Percentiles rank a stretch among this genome's conserved stretches.
Conservation (phyloP, 371 early-diverging fungal species). For the Mucor lusitanicus region DNA sequence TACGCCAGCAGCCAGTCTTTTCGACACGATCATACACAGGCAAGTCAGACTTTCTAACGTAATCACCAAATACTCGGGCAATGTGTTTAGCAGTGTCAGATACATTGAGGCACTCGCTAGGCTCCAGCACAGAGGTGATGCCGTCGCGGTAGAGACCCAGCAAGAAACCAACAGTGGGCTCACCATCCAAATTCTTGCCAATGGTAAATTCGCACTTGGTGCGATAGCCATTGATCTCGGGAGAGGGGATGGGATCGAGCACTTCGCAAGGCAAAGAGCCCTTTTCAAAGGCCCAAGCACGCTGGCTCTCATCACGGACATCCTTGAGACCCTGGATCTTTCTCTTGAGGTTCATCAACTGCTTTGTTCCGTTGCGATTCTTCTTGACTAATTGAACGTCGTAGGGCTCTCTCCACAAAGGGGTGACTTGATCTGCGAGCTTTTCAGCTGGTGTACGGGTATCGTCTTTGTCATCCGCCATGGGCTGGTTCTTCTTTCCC, state of each 20-base stretch:
- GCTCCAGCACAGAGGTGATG: conserved; percentile 48
- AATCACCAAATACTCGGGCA: conserved; percentile 41
- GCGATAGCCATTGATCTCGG: conserved; percentile 66
- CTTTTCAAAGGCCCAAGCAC: conserved; percentile 31
- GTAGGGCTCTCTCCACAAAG: conserved; percentile 56
- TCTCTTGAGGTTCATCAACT: conserved; percentile 28
- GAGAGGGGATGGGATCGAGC: conserved; percentile 63
- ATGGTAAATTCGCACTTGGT: conserved; percentile 84
- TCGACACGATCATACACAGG: conserved; percentile 57
- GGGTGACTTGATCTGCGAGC: conserved; percentile 76
- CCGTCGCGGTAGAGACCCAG: conserved; percentile 66
- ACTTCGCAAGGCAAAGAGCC: conserved; percentile 47
- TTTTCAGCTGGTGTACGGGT: conserved; percentile 59
- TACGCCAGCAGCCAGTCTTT: conserved; percentile 66
- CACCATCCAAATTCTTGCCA: conserved; percentile 56
- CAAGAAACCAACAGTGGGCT: conserved; percentile 66
- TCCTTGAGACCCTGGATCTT: conserved; percentile 26
- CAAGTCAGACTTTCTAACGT: conserved; percentile 39
- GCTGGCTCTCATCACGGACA: conserved; percentile 24
- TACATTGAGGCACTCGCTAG: conserved; percentile 50
- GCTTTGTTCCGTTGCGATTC: conserved; percentile 26
- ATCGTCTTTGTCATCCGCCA: conserved; percentile 32
- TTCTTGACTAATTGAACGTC: conserved; percentile 46
- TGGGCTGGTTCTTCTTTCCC: conserved; percentile 14
- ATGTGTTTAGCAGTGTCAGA: conserved; percentile 49